phyloP scores from a whole-genome alignment of 768 basidiomycete genomes.

The Russula ochroleuca region DNA sequence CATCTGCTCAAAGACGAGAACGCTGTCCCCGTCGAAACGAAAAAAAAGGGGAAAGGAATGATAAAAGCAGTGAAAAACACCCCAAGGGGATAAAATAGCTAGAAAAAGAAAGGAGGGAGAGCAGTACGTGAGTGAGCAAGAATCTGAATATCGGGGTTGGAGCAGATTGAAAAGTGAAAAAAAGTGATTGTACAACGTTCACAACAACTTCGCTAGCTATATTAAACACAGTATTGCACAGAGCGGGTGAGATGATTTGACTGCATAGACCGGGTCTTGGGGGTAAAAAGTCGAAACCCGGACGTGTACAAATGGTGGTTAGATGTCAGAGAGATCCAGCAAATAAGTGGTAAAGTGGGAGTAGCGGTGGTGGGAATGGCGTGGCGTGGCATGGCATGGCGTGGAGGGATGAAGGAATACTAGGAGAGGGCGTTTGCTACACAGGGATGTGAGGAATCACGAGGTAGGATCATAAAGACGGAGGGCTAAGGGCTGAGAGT shows the following conservation, averaged over 20 bases:
- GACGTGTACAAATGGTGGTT: constrained; percentile 5
- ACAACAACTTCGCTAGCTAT: constrained; percentile 8
- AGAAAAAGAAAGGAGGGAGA: background rate
- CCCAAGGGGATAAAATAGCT: constrained; percentile 21
- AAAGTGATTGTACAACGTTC: constrained; percentile 15
- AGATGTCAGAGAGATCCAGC: constrained; percentile 18
- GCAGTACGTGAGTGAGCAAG: constrained; percentile 5
- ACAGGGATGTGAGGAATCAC: background rate
- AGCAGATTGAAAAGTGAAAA: background rate
- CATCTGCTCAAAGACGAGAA: background rate
- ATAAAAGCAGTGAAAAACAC: background rate
- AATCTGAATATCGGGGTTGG: background rate
- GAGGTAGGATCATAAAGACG: background rate
- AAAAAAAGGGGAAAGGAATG: background rate
- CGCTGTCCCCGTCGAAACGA: constrained; percentile 8
- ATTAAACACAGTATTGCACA: constrained; percentile 20
- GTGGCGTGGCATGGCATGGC: background rate
- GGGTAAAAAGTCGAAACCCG: background rate
- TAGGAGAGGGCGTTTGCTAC: background rate
- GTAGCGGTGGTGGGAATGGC: no score
- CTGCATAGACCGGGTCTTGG: constrained; percentile 13
- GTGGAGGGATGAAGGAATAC: background rate
- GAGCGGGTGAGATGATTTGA: constrained; percentile 6
- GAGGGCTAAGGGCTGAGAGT: background rate
- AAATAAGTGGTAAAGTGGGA: constrained; percentile 4